phyloP scores from a whole-genome alignment of 345 rosid species.

The Pistacia atlantica region DNA sequence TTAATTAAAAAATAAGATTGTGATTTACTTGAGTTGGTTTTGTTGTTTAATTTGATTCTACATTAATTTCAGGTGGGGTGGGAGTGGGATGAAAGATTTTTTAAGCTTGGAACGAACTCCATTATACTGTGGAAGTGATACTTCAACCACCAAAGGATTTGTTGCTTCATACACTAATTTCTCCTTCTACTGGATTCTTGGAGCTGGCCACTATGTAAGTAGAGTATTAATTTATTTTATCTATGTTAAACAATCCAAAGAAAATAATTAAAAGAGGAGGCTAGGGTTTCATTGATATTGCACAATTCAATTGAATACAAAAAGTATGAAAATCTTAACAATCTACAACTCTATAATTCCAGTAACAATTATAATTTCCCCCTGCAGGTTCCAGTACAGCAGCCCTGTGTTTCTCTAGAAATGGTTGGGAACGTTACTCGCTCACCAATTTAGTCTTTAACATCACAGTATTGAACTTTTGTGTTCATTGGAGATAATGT shows the following conservation, averaged over 20 bases:
- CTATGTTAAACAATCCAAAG: no score
- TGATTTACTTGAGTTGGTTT: background rate
- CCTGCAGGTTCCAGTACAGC: conserved; percentile 44
- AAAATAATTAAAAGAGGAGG: no score
- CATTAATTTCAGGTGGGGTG: conserved; percentile 31
- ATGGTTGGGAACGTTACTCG: conserved; percentile 42
- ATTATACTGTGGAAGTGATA: conserved; percentile 31
- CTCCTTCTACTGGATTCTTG: conserved; percentile 42
- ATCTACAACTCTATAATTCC: background rate
- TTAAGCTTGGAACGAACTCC: conserved; percentile 26
- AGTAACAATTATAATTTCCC: no score
- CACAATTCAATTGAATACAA: no score
- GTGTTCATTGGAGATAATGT: no score
- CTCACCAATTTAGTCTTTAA: conserved; percentile 26
- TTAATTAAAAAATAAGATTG: no score
- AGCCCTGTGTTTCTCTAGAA: conserved; percentile 41
- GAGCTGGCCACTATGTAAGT: conserved; percentile 47
- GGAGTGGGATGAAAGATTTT: conserved; percentile 27
- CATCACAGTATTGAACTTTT: no score
- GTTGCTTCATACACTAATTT: conserved; percentile 33
- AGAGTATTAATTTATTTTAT: no score
- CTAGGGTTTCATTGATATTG: no score
- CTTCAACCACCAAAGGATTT: conserved; percentile 32
- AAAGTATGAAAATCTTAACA: no score
- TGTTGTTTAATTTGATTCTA: background rate